These are phyloP conservation scores for Globisporangium splendens DNA, from an alignment of 352 stramenopile species.

Conservation along the genomic window DNA sequence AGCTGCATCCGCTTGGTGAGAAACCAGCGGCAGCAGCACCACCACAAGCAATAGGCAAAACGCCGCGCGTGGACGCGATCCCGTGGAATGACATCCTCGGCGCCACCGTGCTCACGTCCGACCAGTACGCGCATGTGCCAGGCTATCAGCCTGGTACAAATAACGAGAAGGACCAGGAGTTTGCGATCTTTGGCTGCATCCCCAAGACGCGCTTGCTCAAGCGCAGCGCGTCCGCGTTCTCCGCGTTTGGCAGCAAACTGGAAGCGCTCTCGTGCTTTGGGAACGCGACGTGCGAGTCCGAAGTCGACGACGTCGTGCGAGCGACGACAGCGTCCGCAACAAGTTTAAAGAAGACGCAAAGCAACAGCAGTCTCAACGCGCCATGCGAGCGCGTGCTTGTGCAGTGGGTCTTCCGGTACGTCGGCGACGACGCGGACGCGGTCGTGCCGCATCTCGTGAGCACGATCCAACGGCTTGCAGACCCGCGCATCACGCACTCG, in stretches of 20 bases:
- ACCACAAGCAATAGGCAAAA: not conserved
- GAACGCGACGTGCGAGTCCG: slow-evolving; percentile 7
- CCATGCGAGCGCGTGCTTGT: slow-evolving; percentile 20
- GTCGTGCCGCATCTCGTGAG: slow-evolving; percentile 27
- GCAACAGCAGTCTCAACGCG: slow-evolving; percentile 3
- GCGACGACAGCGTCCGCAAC: not conserved
- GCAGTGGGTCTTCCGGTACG: slow-evolving; percentile 48
- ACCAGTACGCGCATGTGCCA: slow-evolving; percentile 17
- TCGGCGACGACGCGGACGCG: slow-evolving; percentile 23
- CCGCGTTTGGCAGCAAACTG: slow-evolving; percentile 23
- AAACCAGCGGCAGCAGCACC: not conserved
- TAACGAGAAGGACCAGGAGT: slow-evolving; percentile 23
- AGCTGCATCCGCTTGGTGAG: not conserved
- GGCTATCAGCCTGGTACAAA: slow-evolving; percentile 12
- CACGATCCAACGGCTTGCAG: slow-evolving; percentile 41
- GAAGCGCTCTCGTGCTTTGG: slow-evolving; percentile 15
- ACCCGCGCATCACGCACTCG: slow-evolving; percentile 27
- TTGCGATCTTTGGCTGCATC: slow-evolving; percentile 32
- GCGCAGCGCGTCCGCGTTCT: slow-evolving; percentile 16
- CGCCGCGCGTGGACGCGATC: slow-evolving; percentile 27
- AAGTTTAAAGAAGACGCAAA: slow-evolving; percentile 7
- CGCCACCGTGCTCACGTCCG: slow-evolving; percentile 25
- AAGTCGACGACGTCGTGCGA: slow-evolving; percentile 10
- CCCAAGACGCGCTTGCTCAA: slow-evolving; percentile 14
- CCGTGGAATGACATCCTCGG: slow-evolving; percentile 45